Percentiles rank a stretch among this genome's conserved stretches.
phyloP scores from a whole-genome alignment of 2,329 filamentous ascomycete species.

The Xylariaceae sp. region DNA sequence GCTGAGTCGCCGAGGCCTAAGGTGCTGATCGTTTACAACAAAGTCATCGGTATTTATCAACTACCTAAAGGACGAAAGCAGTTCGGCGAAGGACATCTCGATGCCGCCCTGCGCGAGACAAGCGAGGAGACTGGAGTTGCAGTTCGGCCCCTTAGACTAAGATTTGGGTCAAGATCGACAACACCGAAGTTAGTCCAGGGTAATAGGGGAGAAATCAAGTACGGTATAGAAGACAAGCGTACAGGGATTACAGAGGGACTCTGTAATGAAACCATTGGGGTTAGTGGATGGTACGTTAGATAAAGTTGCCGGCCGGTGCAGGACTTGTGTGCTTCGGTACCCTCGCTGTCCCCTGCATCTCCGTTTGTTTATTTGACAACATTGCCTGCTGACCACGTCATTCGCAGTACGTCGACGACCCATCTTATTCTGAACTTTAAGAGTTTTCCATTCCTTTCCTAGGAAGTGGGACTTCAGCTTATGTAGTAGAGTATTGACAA shows the following conservation, averaged over 20 bases:
- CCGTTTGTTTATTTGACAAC: not conserved
- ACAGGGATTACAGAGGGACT: slow-evolving; percentile 33
- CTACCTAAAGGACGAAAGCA: slow-evolving; percentile 54
- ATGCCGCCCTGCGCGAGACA: slow-evolving; percentile 50
- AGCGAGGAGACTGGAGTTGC: slow-evolving; percentile 51
- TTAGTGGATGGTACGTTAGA: slow-evolving; percentile 35
- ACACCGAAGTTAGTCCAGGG: slow-evolving; percentile 26
- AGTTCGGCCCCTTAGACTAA: slow-evolving; percentile 43
- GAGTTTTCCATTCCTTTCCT: not conserved
- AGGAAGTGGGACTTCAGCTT: not conserved
- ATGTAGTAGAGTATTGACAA: slow-evolving; percentile 7
- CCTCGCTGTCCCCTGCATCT: not conserved
- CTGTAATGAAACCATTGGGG: slow-evolving; percentile 34
- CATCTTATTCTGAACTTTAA: not conserved
- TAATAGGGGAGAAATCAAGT: slow-evolving; percentile 13
- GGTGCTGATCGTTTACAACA: slow-evolving; percentile 49
- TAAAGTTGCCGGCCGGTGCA: not conserved
- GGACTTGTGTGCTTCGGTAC: not conserved
- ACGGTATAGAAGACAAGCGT: slow-evolving; percentile 27
- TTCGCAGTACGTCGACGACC: slow-evolving; percentile 26
- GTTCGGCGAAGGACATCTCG: slow-evolving; percentile 47
- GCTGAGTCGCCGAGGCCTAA: slow-evolving; percentile 30
- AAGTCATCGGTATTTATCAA: slow-evolving; percentile 46
- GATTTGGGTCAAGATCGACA: slow-evolving; percentile 48
- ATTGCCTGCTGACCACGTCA: slow-evolving; percentile 7